Base-by-base conservation (phyloP, 75 land plant genomes). In the Larix kaempferi region DNA sequence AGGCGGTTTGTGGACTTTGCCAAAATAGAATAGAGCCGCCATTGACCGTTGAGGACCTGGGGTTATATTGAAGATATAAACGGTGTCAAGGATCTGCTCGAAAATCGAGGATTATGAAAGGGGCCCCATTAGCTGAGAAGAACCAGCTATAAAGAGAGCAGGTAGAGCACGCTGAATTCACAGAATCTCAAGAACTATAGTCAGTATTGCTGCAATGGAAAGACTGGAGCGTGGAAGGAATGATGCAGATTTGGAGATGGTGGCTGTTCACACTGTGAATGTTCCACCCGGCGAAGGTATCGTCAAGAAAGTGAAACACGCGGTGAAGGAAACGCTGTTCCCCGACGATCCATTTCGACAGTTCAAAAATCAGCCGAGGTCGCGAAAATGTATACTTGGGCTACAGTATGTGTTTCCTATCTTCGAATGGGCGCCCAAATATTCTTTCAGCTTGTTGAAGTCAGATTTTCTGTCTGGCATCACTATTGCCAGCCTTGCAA, bases 401-500 rank as follows among this genome's bases (percentile, higher is more conserved):
- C 44, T 92, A 3, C 82, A 85, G 75, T 90, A 78, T 65, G 52
- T 91, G 16, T 91, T 91, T 76, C 93, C 93, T 35, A 85, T 90
- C 57, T 64, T 90, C 2, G 83, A 83, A 4, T 90, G 93, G 93
- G 69, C 67, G 7, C 57, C 86, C n/a, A 73, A 77, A 19, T 91
- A 91, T 84, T 80, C 35, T n/a, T 78, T 85, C 25, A 61, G 21
- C 27, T 57, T 77, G 13, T 77, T 91, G 71, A 76, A 76, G 57
- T 56, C 83, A 21, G 93, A 91, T 71, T 5, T 81, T 7, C 22
- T 90, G 35, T 80, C 93, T 1, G 92, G 93, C 19, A 52, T 90
- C 78, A 91, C 93, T 78, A 91, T 91, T 81, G 93, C 92, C 58
- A 91, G 93, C 72, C 86, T 91, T 72, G 88, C 89, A 57, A 84